Conservation (phyloP, 2,329 filamentous ascomycete species). For the Penicillium glabrum region DNA sequence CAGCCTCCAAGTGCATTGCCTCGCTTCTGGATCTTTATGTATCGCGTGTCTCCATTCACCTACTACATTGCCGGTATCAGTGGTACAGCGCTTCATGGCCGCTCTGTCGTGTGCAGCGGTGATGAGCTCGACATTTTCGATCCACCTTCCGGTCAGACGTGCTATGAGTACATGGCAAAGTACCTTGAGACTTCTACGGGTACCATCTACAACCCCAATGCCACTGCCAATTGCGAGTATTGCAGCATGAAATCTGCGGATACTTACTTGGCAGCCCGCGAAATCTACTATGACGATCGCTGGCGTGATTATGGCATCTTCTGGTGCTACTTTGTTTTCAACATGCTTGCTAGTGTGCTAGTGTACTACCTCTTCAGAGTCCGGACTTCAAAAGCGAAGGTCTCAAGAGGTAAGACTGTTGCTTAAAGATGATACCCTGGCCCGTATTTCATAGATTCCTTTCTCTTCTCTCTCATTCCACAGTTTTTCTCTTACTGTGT, state of each 20-base stretch:
- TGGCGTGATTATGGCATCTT: conserved; percentile 69
- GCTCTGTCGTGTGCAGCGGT: conserved; percentile 30
- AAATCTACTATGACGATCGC: conserved; percentile 54
- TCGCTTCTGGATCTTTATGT: conserved; percentile 79
- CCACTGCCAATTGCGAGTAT: conserved; percentile 54
- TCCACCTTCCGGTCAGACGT: conserved; percentile 8
- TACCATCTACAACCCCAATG: conserved; percentile 27
- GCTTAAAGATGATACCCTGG: neutral
- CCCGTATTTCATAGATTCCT: neutral
- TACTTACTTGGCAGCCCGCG: conserved; percentile 43
- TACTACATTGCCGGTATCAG: conserved; percentile 63
- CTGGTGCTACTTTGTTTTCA: conserved; percentile 60
- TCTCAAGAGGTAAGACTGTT: neutral
- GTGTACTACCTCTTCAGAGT: conserved; percentile 49
- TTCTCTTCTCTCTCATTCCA: neutral
- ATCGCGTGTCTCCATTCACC: conserved; percentile 74
- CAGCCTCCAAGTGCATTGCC: conserved; percentile 49
- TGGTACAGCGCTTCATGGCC: conserved; percentile 59
- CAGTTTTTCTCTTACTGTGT: neutral
- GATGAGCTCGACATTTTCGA: conserved; percentile 10
- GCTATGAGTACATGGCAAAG: conserved; percentile 9
- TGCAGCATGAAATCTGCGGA: conserved; percentile 33
- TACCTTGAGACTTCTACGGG: conserved; percentile 6
- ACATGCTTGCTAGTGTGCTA: conserved; percentile 51
- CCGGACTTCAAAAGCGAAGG: conserved; percentile 34